Conservation (phyloP, 2,329 filamentous ascomycete species). For the Penicillium sp. region DNA sequence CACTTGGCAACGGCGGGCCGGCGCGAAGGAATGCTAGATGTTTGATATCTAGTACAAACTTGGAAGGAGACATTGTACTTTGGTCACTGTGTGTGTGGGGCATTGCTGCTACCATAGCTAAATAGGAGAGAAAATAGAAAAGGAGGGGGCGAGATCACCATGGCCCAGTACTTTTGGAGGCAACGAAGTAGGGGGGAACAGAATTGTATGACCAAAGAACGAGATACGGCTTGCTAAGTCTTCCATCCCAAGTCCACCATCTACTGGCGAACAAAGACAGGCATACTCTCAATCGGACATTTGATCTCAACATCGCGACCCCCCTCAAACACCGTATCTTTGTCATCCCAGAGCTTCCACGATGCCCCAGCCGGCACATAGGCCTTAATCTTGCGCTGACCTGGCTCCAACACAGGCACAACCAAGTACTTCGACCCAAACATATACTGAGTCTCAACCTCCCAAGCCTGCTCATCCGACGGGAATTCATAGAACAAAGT, state of each 20-base stretch:
- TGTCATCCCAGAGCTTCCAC: conserved; percentile 47
- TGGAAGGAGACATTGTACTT: not conserved
- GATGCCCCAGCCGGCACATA: conserved; percentile 54
- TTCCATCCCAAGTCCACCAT: not conserved
- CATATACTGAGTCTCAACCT: conserved; percentile 63
- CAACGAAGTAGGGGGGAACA: not conserved
- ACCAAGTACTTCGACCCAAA: conserved; percentile 61
- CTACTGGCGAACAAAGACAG: conserved; percentile 44
- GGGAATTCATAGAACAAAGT: conserved; percentile 66
- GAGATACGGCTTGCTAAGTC: not conserved
- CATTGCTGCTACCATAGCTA: not conserved
- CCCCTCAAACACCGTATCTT: conserved; percentile 36
- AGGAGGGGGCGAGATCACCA: not conserved
- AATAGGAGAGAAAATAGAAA: not conserved
- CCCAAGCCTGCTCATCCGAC: conserved; percentile 54
- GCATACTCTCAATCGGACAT: conserved; percentile 50
- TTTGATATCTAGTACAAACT: conserved; percentile 3
- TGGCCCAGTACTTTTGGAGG: not conserved
- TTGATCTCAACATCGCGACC: conserved; percentile 44
- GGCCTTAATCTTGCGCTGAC: conserved; percentile 46
- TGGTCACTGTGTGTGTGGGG: not conserved
- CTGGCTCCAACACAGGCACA: conserved; percentile 56
- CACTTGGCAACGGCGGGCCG: not conserved
- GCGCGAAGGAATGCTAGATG: not conserved
- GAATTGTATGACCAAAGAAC: not conserved